Percentiles rank a stretch among this genome's conserved stretches.
These are phyloP conservation scores for Botrytis medusae DNA, from an alignment of 2,329 filamentous ascomycete species.

Conservation along the genomic window DNA sequence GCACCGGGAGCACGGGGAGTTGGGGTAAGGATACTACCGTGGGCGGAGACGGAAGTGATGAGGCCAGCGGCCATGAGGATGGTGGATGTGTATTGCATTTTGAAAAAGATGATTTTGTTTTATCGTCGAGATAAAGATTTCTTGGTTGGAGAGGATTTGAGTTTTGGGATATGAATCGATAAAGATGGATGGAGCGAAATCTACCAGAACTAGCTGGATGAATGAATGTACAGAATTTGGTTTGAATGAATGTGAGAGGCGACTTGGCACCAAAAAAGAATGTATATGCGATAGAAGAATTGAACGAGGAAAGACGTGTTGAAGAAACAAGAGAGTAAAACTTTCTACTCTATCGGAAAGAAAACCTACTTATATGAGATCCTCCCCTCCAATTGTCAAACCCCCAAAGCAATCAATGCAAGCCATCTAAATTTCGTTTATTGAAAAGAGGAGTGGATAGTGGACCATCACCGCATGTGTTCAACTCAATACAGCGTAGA, in stretches of 20 bases:
- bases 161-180: background rate
- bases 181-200: conserved; percentile 11
- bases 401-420: background rate
- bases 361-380: conserved; percentile 18
- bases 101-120: background rate
- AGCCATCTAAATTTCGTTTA: background rate
- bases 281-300: background rate
- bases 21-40: conserved; percentile 50
- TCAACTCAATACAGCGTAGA: background rate
- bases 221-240: conserved; percentile 16
- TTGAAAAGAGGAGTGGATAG: background rate
- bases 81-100: conserved; percentile 34
- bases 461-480: background rate
- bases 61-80: conserved; percentile 31
- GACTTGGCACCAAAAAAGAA: conserved; percentile 22
- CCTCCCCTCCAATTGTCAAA: background rate
- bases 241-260: conserved; percentile 22
- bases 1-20: conserved; percentile 45
- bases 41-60: conserved; percentile 47
- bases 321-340: conserved; percentile 7
- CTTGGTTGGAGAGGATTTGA: background rate
- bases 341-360: background rate
- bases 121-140: conserved; percentile 1
- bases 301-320: conserved; percentile 15
- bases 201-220: conserved; percentile 24